Evolutionary conservation across 192 early-diverging fungal species (phyloP).

Genomic region (Cladochytrium replicatum): DNA sequence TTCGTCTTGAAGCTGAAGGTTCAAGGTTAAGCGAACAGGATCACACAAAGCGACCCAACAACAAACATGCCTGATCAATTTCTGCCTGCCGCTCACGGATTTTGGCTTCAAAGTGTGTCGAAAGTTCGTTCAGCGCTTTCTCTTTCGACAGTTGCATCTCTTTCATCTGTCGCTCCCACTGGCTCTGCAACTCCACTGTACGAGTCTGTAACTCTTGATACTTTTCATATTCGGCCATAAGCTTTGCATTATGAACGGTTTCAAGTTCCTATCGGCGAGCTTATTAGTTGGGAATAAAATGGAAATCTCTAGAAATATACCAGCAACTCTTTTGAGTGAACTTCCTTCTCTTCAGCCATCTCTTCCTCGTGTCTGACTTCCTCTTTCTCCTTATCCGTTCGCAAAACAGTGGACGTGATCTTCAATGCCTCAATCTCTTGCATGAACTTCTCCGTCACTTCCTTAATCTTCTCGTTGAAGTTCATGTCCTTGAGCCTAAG

Average conservation of each 20-base stretch:
- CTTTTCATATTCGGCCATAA: slow-evolving; percentile 56
- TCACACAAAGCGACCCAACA: not conserved
- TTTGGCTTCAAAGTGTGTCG: slow-evolving; percentile 42
- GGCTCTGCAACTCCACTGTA: slow-evolving; percentile 36
- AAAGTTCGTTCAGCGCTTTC: slow-evolving; percentile 36
- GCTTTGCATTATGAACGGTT: slow-evolving; percentile 38
- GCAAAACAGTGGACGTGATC: slow-evolving; percentile 44
- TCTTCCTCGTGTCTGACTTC: slow-evolving; percentile 50
- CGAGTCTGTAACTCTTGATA: slow-evolving; percentile 43
- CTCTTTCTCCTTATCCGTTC: slow-evolving; percentile 57
- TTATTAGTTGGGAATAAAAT: not conserved
- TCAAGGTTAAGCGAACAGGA: not conserved
- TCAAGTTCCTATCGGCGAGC: slow-evolving; percentile 32
- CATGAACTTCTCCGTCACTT: slow-evolving; percentile 53
- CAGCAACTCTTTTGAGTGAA: slow-evolving; percentile 40
- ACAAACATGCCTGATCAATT: slow-evolving; percentile 35
- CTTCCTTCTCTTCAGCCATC: slow-evolving; percentile 42
- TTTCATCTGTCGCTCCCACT: slow-evolving; percentile 48
- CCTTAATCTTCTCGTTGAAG: slow-evolving; percentile 58
- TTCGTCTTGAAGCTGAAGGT: slow-evolving; percentile 41
- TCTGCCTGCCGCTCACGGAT: slow-evolving; percentile 45
- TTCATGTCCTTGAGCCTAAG: slow-evolving; percentile 57
- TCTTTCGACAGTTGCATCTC: slow-evolving; percentile 43
- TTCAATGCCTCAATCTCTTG: slow-evolving; percentile 55
- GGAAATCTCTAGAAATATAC: slow-evolving; percentile 13